Evolutionary conservation across 805 yeast species (phyloP), one percentile per base, ranked within the genome.

Genomic region (Starmerella tilneyi): DNA sequence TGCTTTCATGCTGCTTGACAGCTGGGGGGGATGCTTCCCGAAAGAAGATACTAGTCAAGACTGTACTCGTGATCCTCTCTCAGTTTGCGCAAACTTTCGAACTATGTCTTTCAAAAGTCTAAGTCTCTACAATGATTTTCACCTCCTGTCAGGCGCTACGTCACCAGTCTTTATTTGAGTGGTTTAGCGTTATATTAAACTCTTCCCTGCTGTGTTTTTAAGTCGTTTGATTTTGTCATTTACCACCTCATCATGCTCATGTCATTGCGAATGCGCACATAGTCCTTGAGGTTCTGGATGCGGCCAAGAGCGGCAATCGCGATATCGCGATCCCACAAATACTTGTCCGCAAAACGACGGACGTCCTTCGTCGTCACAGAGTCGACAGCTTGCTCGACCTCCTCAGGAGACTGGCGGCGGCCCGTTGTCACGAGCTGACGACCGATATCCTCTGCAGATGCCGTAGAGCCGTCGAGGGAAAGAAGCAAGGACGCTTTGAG

Each of bases 391-490:
- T 73, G 70, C 58, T 81, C 81, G 11, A 80, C 79, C 52, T 79
- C 84, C 59, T 78, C 82, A 4, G 92, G 86, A 6, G 81, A 65
- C 52, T 80, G 68, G 56, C 85, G 69, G 56, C 67, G 73, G 24
- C 98, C 98, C 3, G 97, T 88, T 43, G 96, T 89, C 35, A 92
- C 94, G 45, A 92, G 71, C 64, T 92, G 98, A 65, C 98, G 79
- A 22, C 98, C 98, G 56, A 92, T 85, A 64, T 92, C 97, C 66
- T 92, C 99, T 26, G 96, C 96, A 41, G 86, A 78, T 6, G 96
- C 89, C 7, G 97, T 86, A 12, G 95, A 79, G 50, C 95, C 96
- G 63, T 92, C 99, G 37, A 92, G 71, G 5, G 95, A 83, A 46
- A 92, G 70, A 41, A 92, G 71, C 45, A 92, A 70, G 0, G 96